These are phyloP conservation scores for Echium plantagineum DNA, from an alignment of 257 asterid genomes.

Conservation along the genomic window DNA sequence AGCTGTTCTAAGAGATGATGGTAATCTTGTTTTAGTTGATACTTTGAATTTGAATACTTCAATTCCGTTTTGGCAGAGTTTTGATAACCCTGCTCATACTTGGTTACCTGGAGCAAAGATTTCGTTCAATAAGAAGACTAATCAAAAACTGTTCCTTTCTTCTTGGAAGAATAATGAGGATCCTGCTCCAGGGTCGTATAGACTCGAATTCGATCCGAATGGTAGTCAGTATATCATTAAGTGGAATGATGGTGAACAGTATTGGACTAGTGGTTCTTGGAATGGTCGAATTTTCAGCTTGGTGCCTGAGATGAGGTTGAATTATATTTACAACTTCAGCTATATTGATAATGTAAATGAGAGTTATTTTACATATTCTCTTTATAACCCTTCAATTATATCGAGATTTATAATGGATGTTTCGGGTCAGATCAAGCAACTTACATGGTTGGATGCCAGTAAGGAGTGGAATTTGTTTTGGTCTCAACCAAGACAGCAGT, in stretches of 20 bases:
- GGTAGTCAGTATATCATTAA: conserved; percentile 32
- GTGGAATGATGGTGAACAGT: conserved; percentile 34
- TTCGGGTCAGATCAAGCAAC: conserved; percentile 34
- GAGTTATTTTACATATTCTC: conserved; percentile 31
- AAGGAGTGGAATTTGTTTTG: conserved; percentile 28
- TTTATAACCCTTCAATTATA: conserved; percentile 1
- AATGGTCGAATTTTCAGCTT: conserved; percentile 38
- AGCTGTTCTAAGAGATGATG: conserved; percentile 50
- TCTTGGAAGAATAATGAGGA: conserved; percentile 73
- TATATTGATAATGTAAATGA: conserved; percentile 21
- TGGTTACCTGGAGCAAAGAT: conserved; percentile 69
- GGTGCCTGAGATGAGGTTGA: conserved; percentile 35
- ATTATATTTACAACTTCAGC: conserved; percentile 21
- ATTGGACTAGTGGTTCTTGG: conserved; percentile 73
- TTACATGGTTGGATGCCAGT: conserved; percentile 15
- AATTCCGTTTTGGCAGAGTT: conserved; percentile 48
- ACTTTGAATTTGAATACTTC: conserved; percentile 9
- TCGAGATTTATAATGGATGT: conserved; percentile 33
- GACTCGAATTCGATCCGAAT: conserved; percentile 47
- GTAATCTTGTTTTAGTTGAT: conserved; percentile 47
- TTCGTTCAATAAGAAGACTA: conserved; percentile 38
- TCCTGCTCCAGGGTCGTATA: conserved; percentile 60
- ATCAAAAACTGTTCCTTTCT: conserved; percentile 31
- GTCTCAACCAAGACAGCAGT: conserved; percentile 33
- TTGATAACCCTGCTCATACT: conserved; percentile 43